These are phyloP conservation scores for Backusella luteola DNA, from an alignment of 192 early-diverging fungal genomes.

Conservation along the genomic window DNA sequence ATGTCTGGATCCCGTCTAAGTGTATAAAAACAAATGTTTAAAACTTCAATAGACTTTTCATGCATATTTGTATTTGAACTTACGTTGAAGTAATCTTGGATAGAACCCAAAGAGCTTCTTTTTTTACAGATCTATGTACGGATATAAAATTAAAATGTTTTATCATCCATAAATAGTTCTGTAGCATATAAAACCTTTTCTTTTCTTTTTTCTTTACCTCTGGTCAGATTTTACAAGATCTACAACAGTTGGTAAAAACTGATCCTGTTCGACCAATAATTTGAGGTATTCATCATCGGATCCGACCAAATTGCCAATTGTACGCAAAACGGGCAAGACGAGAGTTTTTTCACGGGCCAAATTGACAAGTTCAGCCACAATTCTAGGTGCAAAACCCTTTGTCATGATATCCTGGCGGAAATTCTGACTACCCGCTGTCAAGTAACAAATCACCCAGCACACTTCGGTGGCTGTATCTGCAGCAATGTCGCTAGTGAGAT, in stretches of 20 bases:
- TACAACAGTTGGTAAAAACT: conserved; percentile 49
- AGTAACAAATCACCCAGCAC: conserved; percentile 64
- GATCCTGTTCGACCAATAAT: conserved; percentile 39
- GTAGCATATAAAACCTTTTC: not conserved
- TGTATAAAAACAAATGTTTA: not conserved
- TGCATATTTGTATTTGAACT: not conserved
- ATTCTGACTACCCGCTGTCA: conserved; percentile 53
- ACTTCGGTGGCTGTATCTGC: conserved; percentile 58
- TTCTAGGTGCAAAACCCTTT: conserved; percentile 31
- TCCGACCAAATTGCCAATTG: conserved; percentile 67
- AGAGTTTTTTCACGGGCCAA: conserved; percentile 37
- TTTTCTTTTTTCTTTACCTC: conserved; percentile 35
- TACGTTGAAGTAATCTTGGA: conserved; percentile 64
- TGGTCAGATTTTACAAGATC: conserved; percentile 47
- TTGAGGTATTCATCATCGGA: conserved; percentile 58
- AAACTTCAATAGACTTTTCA: not conserved
- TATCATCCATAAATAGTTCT: not conserved
- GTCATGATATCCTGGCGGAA: conserved; percentile 41
- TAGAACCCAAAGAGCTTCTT: conserved; percentile 71
- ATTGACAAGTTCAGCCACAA: conserved; percentile 21
- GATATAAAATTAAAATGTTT: not conserved
- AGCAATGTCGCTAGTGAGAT: conserved; percentile 44
- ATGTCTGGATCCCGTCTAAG: conserved; percentile 28
- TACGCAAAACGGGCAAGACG: conserved; percentile 60
- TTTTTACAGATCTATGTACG: conserved; percentile 57